Conservation (phyloP, 225 moss, liverwort and hornwort species). For the Physcomitrellopsis africana region DNA sequence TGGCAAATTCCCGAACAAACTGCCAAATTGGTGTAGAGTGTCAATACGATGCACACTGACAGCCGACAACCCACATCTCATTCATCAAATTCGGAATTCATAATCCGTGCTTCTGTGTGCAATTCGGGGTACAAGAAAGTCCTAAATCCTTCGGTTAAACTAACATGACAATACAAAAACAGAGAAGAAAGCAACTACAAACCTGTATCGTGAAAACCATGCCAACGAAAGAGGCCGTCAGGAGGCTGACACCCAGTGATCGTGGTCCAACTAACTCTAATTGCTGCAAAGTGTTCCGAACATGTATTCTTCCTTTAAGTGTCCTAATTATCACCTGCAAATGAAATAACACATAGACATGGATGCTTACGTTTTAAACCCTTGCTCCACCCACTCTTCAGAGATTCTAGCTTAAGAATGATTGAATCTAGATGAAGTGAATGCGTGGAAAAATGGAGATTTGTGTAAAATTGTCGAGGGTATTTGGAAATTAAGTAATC, state of each 20-base stretch:
- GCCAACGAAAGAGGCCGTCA: slow-evolving; percentile 98
- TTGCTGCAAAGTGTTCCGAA: slow-evolving; percentile 86
- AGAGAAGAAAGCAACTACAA: slow-evolving; percentile 15
- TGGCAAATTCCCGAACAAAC: slow-evolving; percentile 99
- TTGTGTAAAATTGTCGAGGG: not conserved
- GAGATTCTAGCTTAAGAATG: not conserved
- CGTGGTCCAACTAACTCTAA: slow-evolving; percentile 81
- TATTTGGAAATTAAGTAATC: not conserved
- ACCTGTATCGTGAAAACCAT: slow-evolving; percentile 99
- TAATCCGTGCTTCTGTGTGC: not conserved
- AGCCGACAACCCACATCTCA: slow-evolving; percentile 1
- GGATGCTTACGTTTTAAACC: not conserved
- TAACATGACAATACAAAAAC: not conserved
- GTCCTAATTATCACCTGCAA: slow-evolving; percentile 80
- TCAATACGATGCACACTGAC: slow-evolving; percentile 15
- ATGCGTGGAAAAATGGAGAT: not conserved
- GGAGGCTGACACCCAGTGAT: slow-evolving; percentile 93
- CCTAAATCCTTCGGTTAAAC: not conserved
- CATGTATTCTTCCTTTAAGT: slow-evolving; percentile 72
- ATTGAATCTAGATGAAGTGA: not conserved
- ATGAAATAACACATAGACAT: slow-evolving; percentile 13
- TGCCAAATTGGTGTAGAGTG: slow-evolving; percentile 43
- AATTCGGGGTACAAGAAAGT: not conserved
- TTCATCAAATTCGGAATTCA: slow-evolving; percentile 7
- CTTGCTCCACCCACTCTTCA: not conserved